These are phyloP conservation scores for Amoebophrya sp. DNA, from an alignment of 169 alveolate species.

Conservation along the genomic window DNA sequence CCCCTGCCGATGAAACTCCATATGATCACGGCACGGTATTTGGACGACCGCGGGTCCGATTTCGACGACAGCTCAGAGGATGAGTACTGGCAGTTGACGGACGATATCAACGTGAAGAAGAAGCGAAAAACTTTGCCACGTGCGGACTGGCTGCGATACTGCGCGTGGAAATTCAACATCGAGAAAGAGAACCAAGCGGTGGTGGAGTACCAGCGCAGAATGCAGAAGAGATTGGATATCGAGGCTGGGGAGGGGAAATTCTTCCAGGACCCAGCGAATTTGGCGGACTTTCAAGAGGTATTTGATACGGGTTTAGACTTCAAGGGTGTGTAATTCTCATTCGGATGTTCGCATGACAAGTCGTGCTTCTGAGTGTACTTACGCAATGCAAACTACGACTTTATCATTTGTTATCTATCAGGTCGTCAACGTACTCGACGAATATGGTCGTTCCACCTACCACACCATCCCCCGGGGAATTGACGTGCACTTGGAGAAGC, in stretches of 20 bases:
- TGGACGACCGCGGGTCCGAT: not conserved
- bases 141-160: not conserved
- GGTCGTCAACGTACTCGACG: not conserved
- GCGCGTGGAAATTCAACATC: not conserved
- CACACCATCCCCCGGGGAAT: not conserved
- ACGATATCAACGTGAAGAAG: not conserved
- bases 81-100: not conserved
- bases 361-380: no score
- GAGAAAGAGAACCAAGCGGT: not conserved
- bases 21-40: not conserved
- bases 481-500: not conserved
- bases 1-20: not conserved
- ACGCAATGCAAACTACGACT: no score
- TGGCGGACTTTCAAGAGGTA: not conserved
- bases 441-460: not conserved
- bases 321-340: no score
- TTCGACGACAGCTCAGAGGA: not conserved
- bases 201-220: not conserved
- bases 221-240: not conserved
- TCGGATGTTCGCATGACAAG: no score
- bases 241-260: not conserved
- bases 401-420: not conserved
- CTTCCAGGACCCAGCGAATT: not conserved
- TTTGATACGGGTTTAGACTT: no score
- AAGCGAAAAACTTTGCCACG: not conserved